These are phyloP conservation scores for Mariannaea elegans DNA, from an alignment of 2,329 filamentous ascomycete genomes.

Conservation along the genomic window DNA sequence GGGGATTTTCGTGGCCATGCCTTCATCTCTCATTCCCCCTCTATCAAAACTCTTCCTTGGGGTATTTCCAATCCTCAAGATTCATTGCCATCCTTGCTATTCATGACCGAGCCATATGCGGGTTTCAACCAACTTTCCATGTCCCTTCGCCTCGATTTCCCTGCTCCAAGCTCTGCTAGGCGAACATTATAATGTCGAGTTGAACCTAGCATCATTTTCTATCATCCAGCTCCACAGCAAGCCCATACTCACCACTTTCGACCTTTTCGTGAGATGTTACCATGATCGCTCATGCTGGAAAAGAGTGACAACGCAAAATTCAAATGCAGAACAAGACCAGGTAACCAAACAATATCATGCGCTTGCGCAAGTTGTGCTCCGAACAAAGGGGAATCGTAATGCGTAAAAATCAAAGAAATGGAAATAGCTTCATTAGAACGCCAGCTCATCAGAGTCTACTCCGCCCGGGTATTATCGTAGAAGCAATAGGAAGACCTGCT, in stretches of 20 bases:
- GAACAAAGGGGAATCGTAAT: slow-evolving; percentile 21
- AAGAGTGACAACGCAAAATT: slow-evolving; percentile 8
- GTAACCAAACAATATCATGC: slow-evolving; percentile 5
- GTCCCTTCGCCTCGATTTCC: neutral
- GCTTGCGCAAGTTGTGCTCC: slow-evolving; percentile 13
- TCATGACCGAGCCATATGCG: neutral
- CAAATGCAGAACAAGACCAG: slow-evolving; percentile 11
- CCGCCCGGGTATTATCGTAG: neutral
- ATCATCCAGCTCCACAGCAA: neutral
- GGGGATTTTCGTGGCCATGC: slow-evolving; percentile 15
- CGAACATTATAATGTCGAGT: neutral
- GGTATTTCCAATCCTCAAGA: slow-evolving; percentile 18
- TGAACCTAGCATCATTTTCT: neutral
- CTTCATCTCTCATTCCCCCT: slow-evolving; percentile 11
- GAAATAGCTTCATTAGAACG: slow-evolving; percentile 9
- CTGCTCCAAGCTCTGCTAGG: neutral
- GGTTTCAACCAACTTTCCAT: neutral
- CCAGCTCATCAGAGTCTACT: slow-evolving; percentile 5
- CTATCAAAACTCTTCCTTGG: slow-evolving; percentile 13
- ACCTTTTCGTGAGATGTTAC: slow-evolving; percentile 2
- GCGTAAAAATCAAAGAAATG: slow-evolving; percentile 10
- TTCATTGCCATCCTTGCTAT: neutral
- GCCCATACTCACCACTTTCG: neutral
- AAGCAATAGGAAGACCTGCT: slow-evolving; percentile 1
- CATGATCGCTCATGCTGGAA: slow-evolving; percentile 7